phyloP scores from a whole-genome alignment of 768 basidiomycete species.

The Mrakia blollopis region DNA sequence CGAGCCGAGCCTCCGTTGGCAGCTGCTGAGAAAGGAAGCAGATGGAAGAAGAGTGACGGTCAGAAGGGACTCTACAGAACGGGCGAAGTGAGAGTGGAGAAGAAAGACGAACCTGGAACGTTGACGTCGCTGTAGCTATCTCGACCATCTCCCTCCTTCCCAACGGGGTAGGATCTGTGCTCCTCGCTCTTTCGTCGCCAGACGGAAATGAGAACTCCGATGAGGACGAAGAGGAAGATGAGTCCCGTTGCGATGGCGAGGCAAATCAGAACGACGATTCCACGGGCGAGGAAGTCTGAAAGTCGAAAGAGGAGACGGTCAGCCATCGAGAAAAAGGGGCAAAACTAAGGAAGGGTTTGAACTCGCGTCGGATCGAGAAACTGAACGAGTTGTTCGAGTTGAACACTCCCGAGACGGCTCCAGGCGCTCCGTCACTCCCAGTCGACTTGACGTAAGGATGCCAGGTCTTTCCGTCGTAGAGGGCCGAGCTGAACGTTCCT shows the following conservation, averaged over 20 bases:
- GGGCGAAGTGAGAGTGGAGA: background rate
- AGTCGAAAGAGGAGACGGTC: background rate
- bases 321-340: constrained; percentile 5
- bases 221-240: constrained; percentile 59
- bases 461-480: constrained; percentile 78
- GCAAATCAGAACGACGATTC: constrained; percentile 91
- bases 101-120: background rate
- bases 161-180: constrained; percentile 29
- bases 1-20: background rate
- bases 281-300: constrained; percentile 78
- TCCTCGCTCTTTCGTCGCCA: constrained; percentile 37
- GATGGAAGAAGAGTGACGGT: background rate
- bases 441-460: constrained; percentile 76
- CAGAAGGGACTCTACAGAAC: background rate
- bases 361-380: constrained; percentile 66
- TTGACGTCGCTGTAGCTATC: constrained; percentile 39
- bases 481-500: constrained; percentile 74
- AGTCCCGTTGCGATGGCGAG: constrained; percentile 95
- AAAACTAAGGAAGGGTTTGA: constrained; percentile 21
- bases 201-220: constrained; percentile 40
- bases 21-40: background rate
- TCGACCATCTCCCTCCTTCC: constrained; percentile 32
- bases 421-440: constrained; percentile 60
- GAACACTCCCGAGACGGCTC: constrained; percentile 72
- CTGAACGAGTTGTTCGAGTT: constrained; percentile 72